phyloP scores from a whole-genome alignment of 2,329 filamentous ascomycete species.

The Escovopsis sp. region DNA sequence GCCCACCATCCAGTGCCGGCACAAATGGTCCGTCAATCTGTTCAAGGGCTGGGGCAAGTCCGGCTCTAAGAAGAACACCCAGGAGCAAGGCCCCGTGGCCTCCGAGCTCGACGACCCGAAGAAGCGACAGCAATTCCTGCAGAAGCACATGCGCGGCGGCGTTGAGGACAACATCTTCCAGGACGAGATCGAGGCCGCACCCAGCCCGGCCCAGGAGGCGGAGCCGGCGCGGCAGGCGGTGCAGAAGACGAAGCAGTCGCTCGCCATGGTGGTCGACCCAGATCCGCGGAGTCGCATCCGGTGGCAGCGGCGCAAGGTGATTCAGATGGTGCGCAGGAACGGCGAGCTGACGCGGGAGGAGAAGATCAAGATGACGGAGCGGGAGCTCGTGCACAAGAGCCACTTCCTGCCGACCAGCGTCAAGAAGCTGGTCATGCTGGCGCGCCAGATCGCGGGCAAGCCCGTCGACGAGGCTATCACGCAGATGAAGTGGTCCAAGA shows the following conservation, averaged over 20 bases:
- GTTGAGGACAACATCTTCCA: conserved; percentile 48
- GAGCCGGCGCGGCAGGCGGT: conserved; percentile 14
- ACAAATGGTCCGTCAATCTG: conserved; percentile 28
- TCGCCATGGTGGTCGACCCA: conserved; percentile 57
- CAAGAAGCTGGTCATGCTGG: conserved; percentile 82
- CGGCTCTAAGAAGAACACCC: conserved; percentile 14
- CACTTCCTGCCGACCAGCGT: conserved; percentile 66
- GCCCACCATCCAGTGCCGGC: conserved; percentile 20
- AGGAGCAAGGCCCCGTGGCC: conserved; percentile 10
- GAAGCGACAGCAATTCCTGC: conserved; percentile 26
- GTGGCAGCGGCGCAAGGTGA: conserved; percentile 76
- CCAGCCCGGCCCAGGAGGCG: conserved; percentile 10
- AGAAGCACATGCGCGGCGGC: conserved; percentile 25
- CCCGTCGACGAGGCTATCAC: conserved; percentile 83
- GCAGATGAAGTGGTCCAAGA: conserved; percentile 92
- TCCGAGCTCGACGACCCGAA: conserved; percentile 28
- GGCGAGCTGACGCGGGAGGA: conserved; percentile 41
- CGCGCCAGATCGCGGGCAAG: conserved; percentile 84
- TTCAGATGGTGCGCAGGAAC: conserved; percentile 54
- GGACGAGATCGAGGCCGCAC: conserved; percentile 33
- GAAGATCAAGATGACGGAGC: conserved; percentile 50
- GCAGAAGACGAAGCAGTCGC: conserved; percentile 30
- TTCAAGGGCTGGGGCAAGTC: conserved; percentile 23
- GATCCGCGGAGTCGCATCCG: conserved; percentile 53
- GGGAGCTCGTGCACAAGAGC: conserved; percentile 43